Evolutionary conservation across 2,329 filamentous ascomycete genomes (phyloP).

Genomic region (Cladorrhinum sp.): DNA sequence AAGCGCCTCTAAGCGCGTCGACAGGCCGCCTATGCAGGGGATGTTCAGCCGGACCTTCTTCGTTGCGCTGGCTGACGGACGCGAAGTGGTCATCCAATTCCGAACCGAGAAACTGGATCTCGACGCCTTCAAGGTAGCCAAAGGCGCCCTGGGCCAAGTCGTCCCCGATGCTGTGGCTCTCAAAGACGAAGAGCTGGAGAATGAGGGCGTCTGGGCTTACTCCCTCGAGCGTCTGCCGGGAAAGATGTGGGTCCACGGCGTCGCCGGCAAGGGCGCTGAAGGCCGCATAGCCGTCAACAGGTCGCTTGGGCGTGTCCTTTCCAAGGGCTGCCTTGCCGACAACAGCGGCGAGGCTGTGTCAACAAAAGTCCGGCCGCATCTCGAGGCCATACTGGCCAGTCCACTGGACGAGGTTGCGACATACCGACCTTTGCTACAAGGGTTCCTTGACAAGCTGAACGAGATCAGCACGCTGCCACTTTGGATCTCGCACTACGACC

Average conservation of each 20-base stretch:
- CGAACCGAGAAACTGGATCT: conserved; percentile 15
- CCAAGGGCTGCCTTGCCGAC: conserved; percentile 11
- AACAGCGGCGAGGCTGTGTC: conserved; percentile 1
- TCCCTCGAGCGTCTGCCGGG: conserved; percentile 13
- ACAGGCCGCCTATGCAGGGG: conserved; percentile 16
- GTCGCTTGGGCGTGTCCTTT: conserved; percentile 11
- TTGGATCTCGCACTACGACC: conserved; percentile 18
- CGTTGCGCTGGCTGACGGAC: conserved; percentile 10
- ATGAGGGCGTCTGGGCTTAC: conserved; percentile 15
- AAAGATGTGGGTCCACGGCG: conserved; percentile 10
- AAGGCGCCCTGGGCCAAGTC: conserved; percentile 8
- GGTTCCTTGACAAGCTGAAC: conserved; percentile 8
- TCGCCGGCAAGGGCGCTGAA: conserved; percentile 12
- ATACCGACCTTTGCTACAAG: conserved; percentile 8
- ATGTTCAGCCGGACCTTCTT: conserved; percentile 19
- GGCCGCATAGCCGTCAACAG: conserved; percentile 14
- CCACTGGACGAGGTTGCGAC: conserved; percentile 7
- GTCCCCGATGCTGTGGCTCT: conserved; percentile 10
- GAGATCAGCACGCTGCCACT: conserved; percentile 8
- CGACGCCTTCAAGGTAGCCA: conserved; percentile 13
- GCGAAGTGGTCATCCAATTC: conserved; percentile 16
- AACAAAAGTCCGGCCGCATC: conserved; percentile 7
- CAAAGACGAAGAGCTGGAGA: conserved; percentile 8
- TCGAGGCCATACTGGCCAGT: conserved; percentile 13
- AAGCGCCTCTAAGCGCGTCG: conserved; percentile 13